Base-by-base conservation (phyloP, 2,329 filamentous ascomycete genomes). In the Penicillium decumbens region DNA sequence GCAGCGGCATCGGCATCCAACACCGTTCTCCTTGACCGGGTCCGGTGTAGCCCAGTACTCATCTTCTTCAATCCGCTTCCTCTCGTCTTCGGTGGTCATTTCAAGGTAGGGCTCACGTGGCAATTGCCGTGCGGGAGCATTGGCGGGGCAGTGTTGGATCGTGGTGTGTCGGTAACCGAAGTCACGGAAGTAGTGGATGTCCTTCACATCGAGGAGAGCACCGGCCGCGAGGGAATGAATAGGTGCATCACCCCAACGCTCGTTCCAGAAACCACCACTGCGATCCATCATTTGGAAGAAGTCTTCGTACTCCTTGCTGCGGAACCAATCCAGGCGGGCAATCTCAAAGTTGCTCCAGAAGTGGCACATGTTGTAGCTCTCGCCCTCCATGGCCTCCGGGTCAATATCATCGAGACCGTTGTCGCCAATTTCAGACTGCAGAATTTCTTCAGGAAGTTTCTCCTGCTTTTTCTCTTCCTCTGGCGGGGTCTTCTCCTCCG, bases 311-410 rank as follows among this genome's bases (percentile, higher is more conserved):
- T 90, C 88, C 74, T 95, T 92, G 77, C 91, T 96, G 61, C 93
- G 84, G 81, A 97, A 97, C 83, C 90, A 98, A 74, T 89, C 87
- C 53, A 98, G 80, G 51, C 85, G 84, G 12, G 93, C 93, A 74
- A 98, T 98, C 72, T 98, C 93, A 61, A 98, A 98, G 71, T 98
- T 98, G 71, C 90, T 95, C 93, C 93, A 98, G 77, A 96, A 98
- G 77, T 98, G 93, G 70, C 93, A 98, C 93, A 98, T 98, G 75
- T 98, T 98, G 79, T 98, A 98, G 63, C 85, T 88, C 71, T 98
- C 93, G 56, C 90, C 89, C 68, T 97, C 92, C 93, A 98, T 98
- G 37, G 85, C 82, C 65, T 97, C 91, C 0, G 87, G 84, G 65
- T 97, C 89, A 49, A 96, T 87, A 37, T 93, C 84, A 27, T 86